A percentile compares a stretch with the other conserved stretches of the same genome.
phyloP scores from a whole-genome alignment of 2,329 filamentous ascomycete genomes.

The Davidsoniella virescens region DNA sequence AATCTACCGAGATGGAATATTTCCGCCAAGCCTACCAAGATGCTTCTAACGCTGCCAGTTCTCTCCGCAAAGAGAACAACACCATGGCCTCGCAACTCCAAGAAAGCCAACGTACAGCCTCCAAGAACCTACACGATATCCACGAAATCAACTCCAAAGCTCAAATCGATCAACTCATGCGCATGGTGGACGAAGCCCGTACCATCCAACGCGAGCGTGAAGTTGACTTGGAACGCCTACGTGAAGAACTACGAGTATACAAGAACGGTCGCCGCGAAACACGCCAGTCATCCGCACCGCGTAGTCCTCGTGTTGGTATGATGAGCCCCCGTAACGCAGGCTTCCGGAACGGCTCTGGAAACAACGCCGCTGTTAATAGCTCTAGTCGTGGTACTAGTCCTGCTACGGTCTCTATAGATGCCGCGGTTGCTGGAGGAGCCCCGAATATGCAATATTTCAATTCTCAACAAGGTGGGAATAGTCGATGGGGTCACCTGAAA shows the following conservation, averaged over 20 bases:
- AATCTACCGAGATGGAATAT: conserved; percentile 37
- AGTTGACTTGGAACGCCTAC: conserved; percentile 29
- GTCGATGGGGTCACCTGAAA: conserved; percentile 29
- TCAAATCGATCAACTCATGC: conserved; percentile 21
- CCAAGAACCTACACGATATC: conserved; percentile 29
- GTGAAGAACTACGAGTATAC: conserved; percentile 31
- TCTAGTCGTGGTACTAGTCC: conserved; percentile 37
- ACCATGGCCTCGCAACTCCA: conserved; percentile 27
- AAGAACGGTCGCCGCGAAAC: conserved; percentile 39
- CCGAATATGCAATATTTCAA: conserved; percentile 26
- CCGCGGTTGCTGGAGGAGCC: conserved; percentile 7
- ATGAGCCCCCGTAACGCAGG: conserved; percentile 31
- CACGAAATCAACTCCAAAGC: conserved; percentile 29
- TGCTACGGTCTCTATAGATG: conserved; percentile 20
- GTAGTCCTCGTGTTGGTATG: conserved; percentile 37
- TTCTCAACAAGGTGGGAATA: conserved; percentile 22
- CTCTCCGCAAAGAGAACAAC: conserved; percentile 30
- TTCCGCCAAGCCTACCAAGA: conserved; percentile 42
- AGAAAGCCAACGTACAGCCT: conserved; percentile 26
- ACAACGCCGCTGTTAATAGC: conserved; percentile 18
- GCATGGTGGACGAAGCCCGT: conserved; percentile 26
- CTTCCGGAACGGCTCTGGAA: background rate
- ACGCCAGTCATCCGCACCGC: conserved; percentile 37
- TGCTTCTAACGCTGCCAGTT: conserved; percentile 31
- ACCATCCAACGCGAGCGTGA: conserved; percentile 33